These are phyloP conservation scores for Lathyrus aphaca DNA, from an alignment of 306 rosid genomes.

Conservation along the genomic window DNA sequence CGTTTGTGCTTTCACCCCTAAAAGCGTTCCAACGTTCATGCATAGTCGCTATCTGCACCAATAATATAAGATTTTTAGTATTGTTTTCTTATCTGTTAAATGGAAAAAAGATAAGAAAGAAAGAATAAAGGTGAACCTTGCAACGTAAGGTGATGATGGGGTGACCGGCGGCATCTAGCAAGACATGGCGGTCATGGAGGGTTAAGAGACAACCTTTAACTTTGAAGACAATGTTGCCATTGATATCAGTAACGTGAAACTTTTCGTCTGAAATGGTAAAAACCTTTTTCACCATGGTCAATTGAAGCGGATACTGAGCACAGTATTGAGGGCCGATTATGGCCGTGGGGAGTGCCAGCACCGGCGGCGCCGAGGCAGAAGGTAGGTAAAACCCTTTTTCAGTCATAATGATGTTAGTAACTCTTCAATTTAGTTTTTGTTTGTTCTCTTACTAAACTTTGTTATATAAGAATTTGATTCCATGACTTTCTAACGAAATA, in stretches of 20 bases:
- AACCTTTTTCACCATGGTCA: constrained; percentile 48
- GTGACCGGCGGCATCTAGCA: constrained; percentile 50
- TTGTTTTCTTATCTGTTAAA: too few relatives aligned
- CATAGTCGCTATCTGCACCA: constrained; percentile 37
- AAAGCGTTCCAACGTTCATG: constrained; percentile 60
- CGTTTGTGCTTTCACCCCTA: constrained; percentile 52
- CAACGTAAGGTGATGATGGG: constrained; percentile 46
- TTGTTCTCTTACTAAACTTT: too few relatives aligned
- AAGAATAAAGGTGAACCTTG: constrained; percentile 38
- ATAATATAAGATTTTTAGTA: neutral
- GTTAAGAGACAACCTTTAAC: constrained; percentile 41
- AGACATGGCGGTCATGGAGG: constrained; percentile 42
- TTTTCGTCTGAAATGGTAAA: constrained; percentile 37
- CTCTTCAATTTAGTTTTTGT: too few relatives aligned
- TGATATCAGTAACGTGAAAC: constrained; percentile 51
- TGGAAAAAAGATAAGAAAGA: too few relatives aligned
- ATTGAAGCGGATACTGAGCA: constrained; percentile 44
- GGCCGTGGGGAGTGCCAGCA: too few relatives aligned
- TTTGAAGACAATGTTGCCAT: constrained; percentile 52
- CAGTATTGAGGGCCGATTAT: constrained; percentile 45
- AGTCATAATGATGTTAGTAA: too few relatives aligned
- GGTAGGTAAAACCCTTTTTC: too few relatives aligned
- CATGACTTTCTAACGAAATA: too few relatives aligned
- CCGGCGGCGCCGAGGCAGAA: too few relatives aligned
- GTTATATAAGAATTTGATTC: too few relatives aligned